These are phyloP conservation scores for Pythium aristosporum DNA, from an alignment of 352 stramenopile species.

Conservation along the genomic window DNA sequence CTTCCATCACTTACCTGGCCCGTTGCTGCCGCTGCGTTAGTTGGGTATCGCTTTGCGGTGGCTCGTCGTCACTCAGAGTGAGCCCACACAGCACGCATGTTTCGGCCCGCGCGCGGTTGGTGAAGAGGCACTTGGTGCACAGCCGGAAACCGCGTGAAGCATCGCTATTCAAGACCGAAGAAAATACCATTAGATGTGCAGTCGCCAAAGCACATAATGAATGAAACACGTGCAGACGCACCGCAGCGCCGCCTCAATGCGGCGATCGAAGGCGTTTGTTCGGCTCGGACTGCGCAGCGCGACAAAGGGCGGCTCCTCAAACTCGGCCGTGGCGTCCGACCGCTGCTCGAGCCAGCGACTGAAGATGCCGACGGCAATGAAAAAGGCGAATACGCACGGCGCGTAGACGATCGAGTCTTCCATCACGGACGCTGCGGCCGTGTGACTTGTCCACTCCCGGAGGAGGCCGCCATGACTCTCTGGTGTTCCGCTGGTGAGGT, in stretches of 20 bases:
- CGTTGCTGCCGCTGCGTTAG: slow-evolving; percentile 18
- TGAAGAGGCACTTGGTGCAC: slow-evolving; percentile 21
- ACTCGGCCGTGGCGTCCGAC: neutral
- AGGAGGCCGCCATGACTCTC: slow-evolving; percentile 1
- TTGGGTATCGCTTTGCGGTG: neutral
- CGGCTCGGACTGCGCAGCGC: slow-evolving; percentile 22
- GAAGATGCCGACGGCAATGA: slow-evolving; percentile 8
- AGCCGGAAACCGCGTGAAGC: slow-evolving; percentile 15
- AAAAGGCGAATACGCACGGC: slow-evolving; percentile 15
- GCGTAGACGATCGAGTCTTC: slow-evolving; percentile 10
- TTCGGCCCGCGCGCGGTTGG: slow-evolving; percentile 12
- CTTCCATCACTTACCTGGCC: neutral
- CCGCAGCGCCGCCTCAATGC: slow-evolving; percentile 22
- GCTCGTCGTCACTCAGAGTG: neutral
- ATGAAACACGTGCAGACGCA: neutral
- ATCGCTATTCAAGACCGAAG: slow-evolving; percentile 7
- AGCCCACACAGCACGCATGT: slow-evolving; percentile 17
- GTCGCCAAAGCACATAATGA: neutral
- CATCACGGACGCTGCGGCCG: slow-evolving; percentile 4
- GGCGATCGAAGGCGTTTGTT: slow-evolving; percentile 24
- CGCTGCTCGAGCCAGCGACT: slow-evolving; percentile 22
- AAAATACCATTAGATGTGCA: neutral
- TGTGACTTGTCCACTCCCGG: neutral
- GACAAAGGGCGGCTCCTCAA: slow-evolving; percentile 17
- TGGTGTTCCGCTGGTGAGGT: neutral